Conservation (phyloP, 805 yeast species). For the Ogataea dorogensis region DNA sequence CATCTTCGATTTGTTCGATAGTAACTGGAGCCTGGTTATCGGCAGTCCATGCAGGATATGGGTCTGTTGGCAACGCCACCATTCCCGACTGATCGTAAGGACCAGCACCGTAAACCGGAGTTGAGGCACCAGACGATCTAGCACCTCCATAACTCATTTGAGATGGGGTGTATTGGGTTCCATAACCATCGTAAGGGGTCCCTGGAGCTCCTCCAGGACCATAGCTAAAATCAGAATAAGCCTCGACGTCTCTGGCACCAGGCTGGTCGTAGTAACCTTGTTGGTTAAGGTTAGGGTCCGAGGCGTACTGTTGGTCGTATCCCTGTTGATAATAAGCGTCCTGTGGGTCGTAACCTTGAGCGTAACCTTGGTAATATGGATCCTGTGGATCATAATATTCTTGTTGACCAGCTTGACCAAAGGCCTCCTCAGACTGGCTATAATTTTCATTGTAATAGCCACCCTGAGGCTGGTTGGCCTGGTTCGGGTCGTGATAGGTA, state of each 20-base stretch:
- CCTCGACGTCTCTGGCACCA: conserved; percentile 50
- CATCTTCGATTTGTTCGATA: conserved; percentile 82
- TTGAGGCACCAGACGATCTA: conserved; percentile 89
- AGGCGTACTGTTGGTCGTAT: conserved; percentile 48
- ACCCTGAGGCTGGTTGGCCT: conserved; percentile 23
- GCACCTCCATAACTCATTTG: conserved; percentile 86
- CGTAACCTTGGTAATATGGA: conserved; percentile 38
- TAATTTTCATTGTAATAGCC: conserved; percentile 31
- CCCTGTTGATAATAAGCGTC: conserved; percentile 41
- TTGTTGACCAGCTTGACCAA: conserved; percentile 28
- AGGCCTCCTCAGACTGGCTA: conserved; percentile 26
- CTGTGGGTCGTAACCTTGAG: conserved; percentile 27
- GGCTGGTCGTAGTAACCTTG: conserved; percentile 55
- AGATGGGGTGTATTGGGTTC: conserved; percentile 64
- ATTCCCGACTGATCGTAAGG: conserved; percentile 42
- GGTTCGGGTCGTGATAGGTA: conserved; percentile 40
- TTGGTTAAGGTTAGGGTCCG: conserved; percentile 36
- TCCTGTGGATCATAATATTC: conserved; percentile 31
- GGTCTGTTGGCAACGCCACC: conserved; percentile 80
- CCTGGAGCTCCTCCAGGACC: conserved; percentile 63
- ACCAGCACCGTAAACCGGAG: conserved; percentile 62
- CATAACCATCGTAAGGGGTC: conserved; percentile 63
- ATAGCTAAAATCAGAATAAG: conserved; percentile 59
- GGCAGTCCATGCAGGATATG: conserved; percentile 99
- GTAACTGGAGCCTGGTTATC: conserved; percentile 88